A percentile compares a stretch with the other conserved stretches of the same genome.
Conservation (phyloP, 2,329 filamentous ascomycete genomes). For the Camillea tinctor region DNA sequence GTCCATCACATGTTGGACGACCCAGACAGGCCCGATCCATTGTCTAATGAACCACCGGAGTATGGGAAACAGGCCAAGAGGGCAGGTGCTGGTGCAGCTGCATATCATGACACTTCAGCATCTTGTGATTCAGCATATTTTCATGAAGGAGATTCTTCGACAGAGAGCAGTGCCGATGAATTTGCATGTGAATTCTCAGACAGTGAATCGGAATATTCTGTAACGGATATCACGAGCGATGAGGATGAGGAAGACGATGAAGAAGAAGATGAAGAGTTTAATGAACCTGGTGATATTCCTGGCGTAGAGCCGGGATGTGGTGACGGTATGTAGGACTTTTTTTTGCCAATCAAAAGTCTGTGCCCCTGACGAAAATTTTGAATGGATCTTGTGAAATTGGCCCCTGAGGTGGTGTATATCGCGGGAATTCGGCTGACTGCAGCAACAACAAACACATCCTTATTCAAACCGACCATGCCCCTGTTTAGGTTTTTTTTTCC, state of each 20-base stretch:
- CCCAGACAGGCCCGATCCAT: conserved; percentile 42
- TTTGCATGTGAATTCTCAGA: conserved; percentile 62
- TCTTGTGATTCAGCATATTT: conserved; percentile 18
- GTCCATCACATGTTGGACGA: conserved; percentile 95
- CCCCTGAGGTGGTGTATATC: neutral
- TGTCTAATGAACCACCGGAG: conserved; percentile 4
- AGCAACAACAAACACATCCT: no score
- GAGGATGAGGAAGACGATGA: conserved; percentile 50
- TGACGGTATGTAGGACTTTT: conserved; percentile 44
- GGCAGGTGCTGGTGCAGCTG: conserved; percentile 15
- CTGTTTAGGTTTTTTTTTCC: no score
- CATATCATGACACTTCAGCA: conserved; percentile 26
- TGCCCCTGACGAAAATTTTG: neutral
- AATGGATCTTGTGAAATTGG: neutral
- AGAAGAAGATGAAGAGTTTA: conserved; percentile 55
- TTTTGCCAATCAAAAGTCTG: conserved; percentile 3
- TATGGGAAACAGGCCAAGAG: conserved; percentile 13
- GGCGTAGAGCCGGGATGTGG: conserved; percentile 74
- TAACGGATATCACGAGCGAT: conserved; percentile 48
- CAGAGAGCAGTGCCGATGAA: conserved; percentile 49
- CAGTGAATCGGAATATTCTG: conserved; percentile 45
- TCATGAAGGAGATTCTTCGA: conserved; percentile 37
- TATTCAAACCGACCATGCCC: no score
- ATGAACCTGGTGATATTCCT: conserved; percentile 71
- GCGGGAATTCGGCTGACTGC: neutral